Evolutionary conservation across 1,284 basidiomycete species (phyloP).

Genomic region (Heliocybe sulcata): DNA sequence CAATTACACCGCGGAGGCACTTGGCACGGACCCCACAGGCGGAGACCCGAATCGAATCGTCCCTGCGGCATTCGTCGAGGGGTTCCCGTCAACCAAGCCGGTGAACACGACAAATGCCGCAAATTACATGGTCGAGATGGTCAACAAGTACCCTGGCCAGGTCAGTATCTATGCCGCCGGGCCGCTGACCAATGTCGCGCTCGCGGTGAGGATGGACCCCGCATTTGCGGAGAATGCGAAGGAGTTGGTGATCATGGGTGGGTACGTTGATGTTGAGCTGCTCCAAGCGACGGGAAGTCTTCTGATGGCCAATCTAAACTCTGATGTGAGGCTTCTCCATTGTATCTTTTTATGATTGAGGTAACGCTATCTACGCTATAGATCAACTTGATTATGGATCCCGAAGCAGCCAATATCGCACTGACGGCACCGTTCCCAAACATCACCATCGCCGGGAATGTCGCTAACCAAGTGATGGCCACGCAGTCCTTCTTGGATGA

Average conservation of each 20-base stretch:
- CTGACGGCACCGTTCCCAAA: background rate
- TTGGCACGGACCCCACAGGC: background rate
- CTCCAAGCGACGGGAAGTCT: background rate
- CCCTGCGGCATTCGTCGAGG: background rate
- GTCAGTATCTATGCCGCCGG: background rate
- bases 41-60: background rate
- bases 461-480: background rate
- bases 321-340: background rate
- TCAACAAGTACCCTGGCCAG: background rate
- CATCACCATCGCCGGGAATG: background rate
- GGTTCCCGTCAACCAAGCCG: background rate
- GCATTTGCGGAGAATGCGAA: background rate
- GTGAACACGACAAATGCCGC: background rate
- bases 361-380: background rate
- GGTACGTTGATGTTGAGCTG: background rate
- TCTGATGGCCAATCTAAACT: background rate
- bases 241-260: background rate
- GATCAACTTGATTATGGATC: background rate
- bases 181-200: background rate
- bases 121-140: background rate
- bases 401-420: background rate
- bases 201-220: background rate
- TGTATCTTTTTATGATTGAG: no score
- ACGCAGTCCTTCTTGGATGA: background rate
- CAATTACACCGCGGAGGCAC: background rate